Conservation (phyloP, 2,329 filamentous ascomycete genomes). For the Ophiostoma ulmi region DNA sequence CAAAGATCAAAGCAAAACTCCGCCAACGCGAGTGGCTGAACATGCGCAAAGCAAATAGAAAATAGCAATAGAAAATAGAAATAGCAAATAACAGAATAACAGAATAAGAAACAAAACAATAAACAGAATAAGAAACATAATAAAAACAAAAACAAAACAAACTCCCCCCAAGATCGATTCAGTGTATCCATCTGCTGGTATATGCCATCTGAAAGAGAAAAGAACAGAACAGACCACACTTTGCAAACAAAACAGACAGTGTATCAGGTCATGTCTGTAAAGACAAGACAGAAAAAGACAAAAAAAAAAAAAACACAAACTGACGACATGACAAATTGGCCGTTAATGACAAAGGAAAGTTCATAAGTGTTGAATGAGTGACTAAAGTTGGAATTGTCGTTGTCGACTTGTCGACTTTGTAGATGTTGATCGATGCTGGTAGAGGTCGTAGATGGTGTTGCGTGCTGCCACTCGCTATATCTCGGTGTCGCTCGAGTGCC, state of each 20-base stretch:
- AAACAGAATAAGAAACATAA: no score
- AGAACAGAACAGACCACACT: neutral
- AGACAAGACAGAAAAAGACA: neutral
- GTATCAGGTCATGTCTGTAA: neutral
- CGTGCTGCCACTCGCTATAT: neutral
- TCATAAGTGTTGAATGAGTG: conserved; percentile 21
- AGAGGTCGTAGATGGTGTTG: no score
- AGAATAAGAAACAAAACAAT: neutral
- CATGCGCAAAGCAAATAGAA: neutral
- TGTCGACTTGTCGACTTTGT: neutral
- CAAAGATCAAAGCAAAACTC: no score
- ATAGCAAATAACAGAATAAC: neutral
- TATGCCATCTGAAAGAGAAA: neutral
- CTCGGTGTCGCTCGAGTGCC: no score
- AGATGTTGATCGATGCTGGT: neutral
- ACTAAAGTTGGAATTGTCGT: conserved; percentile 19
- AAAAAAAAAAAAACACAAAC: neutral
- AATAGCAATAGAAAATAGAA: neutral
- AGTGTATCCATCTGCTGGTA: neutral
- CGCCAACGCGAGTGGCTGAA: no score
- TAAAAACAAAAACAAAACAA: neutral
- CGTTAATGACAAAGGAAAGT: conserved; percentile 14
- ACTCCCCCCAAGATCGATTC: neutral
- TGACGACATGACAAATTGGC: conserved; percentile 2
- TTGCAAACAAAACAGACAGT: neutral